These are phyloP conservation scores for Daldinia eschscholtzii DNA, from an alignment of 2,329 filamentous ascomycete genomes.

Conservation along the genomic window DNA sequence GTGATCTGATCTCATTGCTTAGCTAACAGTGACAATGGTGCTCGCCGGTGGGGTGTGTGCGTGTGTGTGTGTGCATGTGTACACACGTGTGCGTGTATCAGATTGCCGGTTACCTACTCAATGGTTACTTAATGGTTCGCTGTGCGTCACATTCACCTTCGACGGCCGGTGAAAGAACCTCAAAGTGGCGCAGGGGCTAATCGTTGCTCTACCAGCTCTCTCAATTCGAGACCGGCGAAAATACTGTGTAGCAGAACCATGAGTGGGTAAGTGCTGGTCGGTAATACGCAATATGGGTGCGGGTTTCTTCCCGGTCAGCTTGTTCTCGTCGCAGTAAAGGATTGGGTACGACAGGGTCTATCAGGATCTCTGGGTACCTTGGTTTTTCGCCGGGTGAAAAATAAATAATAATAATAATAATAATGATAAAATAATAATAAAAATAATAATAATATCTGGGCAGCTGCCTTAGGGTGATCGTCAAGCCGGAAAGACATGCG, in stretches of 20 bases:
- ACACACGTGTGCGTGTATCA: conserved; percentile 21
- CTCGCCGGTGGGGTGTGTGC: conserved; percentile 5
- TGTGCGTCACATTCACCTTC: conserved; percentile 39
- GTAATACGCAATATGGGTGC: conserved; percentile 40
- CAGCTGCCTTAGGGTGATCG: conserved; percentile 30
- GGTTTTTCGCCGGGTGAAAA: conserved; percentile 21
- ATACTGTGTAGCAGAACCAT: conserved; percentile 34
- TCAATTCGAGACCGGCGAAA: conserved; percentile 37
- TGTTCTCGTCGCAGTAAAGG: conserved; percentile 27
- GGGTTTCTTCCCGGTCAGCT: conserved; percentile 32
- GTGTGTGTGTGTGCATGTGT: conserved; percentile 14
- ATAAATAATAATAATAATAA: not conserved
- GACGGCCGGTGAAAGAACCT: conserved; percentile 31
- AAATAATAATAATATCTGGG: not conserved
- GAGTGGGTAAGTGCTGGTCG: conserved; percentile 28
- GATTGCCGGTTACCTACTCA: conserved; percentile 35
- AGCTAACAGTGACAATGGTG: conserved; percentile 25
- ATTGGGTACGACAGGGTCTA: conserved; percentile 15
- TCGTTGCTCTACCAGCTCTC: conserved; percentile 15
- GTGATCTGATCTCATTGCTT: conserved; percentile 38
- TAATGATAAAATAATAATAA: too few relatives aligned
- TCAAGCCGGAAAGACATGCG: conserved; percentile 25
- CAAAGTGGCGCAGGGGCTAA: conserved; percentile 33
- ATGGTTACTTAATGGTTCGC: conserved; percentile 24
- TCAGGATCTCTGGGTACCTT: not conserved